These are phyloP conservation scores for Thecaphora thlaspeos DNA, from an alignment of 1,284 basidiomycete genomes.

Conservation along the genomic window DNA sequence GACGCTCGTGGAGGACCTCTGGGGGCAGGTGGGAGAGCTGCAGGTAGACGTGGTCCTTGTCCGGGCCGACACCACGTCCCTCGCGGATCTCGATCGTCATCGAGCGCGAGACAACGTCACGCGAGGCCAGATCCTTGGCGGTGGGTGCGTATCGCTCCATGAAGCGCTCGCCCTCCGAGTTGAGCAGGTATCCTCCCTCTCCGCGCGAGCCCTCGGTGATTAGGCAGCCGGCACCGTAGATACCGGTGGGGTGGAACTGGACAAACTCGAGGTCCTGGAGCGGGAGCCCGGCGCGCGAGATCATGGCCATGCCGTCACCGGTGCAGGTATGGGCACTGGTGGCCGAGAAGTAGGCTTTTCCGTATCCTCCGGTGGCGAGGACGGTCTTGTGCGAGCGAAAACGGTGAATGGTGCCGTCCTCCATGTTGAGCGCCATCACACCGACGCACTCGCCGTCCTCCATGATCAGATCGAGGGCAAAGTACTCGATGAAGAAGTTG, in stretches of 20 bases:
- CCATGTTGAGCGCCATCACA: constrained; percentile 98
- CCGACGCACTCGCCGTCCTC: constrained; percentile 98
- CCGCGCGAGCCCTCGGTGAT: constrained; percentile 99
- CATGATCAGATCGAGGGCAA: constrained; percentile 94
- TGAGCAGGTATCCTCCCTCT: constrained; percentile 97
- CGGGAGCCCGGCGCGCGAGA: constrained; percentile 90
- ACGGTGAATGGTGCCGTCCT: constrained; percentile 97
- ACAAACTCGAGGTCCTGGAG: constrained; percentile 98
- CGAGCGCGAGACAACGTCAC: constrained; percentile 97
- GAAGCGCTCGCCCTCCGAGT: constrained; percentile 98
- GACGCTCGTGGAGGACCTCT: constrained; percentile 91
- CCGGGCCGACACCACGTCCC: constrained; percentile 96
- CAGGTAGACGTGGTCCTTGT: constrained; percentile 96
- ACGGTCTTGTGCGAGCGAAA: constrained; percentile 99
- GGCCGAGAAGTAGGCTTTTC: constrained; percentile 97
- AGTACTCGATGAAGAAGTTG: constrained; percentile 99
- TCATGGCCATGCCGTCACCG: constrained; percentile 99
- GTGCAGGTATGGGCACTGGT: constrained; percentile 99
- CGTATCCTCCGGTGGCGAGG: constrained; percentile 96
- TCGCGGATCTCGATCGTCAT: constrained; percentile 99
- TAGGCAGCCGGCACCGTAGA: constrained; percentile 97
- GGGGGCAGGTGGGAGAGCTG: constrained; percentile 96
- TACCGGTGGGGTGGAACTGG: constrained; percentile 99
- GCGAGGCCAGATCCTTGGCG: constrained; percentile 98
- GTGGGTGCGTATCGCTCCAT: constrained; percentile 99